Conservation (phyloP, 768 basidiomycete genomes). For the Lyophyllum atratum region DNA sequence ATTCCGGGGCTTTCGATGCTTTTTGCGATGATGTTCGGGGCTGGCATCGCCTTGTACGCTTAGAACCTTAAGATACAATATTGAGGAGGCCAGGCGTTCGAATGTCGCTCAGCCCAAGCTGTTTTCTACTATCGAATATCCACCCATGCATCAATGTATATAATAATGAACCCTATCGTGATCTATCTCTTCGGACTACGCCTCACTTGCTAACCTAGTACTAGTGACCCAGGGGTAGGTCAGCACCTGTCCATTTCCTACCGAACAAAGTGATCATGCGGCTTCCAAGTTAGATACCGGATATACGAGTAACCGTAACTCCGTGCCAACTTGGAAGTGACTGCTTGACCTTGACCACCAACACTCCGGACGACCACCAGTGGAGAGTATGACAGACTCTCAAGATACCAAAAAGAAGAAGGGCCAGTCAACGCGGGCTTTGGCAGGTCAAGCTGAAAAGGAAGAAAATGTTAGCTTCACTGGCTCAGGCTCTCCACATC, state of each 20-base stretch:
- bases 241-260: no score
- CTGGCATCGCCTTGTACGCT: not conserved
- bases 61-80: no score
- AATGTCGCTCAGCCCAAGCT: no score
- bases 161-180: no score
- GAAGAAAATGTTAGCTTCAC: constrained; percentile 5
- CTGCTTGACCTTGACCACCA: no score
- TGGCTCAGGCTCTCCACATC: not conserved
- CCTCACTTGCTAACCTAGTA: no score
- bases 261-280: no score
- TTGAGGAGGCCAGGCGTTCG: no score
- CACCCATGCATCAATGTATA: no score
- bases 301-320: not conserved
- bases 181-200: no score
- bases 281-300: not conserved
- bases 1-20: not conserved
- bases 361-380: not conserved
- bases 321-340: not conserved
- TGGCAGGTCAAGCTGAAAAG: not conserved
- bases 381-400: constrained; percentile 3
- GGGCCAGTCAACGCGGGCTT: constrained; percentile 3
- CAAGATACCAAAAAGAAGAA: constrained; percentile 11
- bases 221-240: no score
- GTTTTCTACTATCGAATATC: no score
- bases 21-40: not conserved